Conservation (phyloP, 768 basidiomycete species). For the Leccinum boreale region DNA sequence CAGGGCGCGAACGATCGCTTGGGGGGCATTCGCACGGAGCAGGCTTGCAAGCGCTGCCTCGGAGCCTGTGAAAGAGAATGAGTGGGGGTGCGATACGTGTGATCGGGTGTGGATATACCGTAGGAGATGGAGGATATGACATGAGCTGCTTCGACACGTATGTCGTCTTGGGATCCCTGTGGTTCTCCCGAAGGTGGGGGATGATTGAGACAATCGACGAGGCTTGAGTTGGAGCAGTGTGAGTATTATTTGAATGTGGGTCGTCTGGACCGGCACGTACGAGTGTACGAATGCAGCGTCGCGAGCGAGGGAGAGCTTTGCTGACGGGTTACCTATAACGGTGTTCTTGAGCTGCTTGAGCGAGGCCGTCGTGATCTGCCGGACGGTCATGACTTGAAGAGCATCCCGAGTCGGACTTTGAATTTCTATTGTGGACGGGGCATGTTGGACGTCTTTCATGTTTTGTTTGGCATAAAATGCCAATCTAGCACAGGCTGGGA, state of each 20-base stretch:
- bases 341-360: constrained; percentile 72
- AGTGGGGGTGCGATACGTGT: background rate
- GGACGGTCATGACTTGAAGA: constrained; percentile 25
- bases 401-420: too few relatives aligned
- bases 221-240: constrained; percentile 37
- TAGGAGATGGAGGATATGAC: constrained; percentile 72
- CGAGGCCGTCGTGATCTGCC: constrained; percentile 25
- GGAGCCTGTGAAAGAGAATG: constrained; percentile 45
- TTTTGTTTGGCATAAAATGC: too few relatives aligned
- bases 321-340: constrained; percentile 77
- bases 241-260: background rate
- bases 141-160: constrained; percentile 72
- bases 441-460: too few relatives aligned
- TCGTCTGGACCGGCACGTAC: constrained; percentile 34
- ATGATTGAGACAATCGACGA: constrained; percentile 59
- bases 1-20: constrained; percentile 61
- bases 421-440: too few relatives aligned
- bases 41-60: constrained; percentile 56
- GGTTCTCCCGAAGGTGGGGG: constrained; percentile 32
- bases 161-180: constrained; percentile 42
- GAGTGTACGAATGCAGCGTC: constrained; percentile 55
- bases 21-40: constrained; percentile 53
- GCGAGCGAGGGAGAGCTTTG: constrained; percentile 56
- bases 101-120: constrained; percentile 35
- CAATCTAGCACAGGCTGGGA: too few relatives aligned